Evolutionary conservation across 257 asterid species (phyloP), one percentile per base, ranked within the genome.

Genomic region (Nicotiana undulata): DNA sequence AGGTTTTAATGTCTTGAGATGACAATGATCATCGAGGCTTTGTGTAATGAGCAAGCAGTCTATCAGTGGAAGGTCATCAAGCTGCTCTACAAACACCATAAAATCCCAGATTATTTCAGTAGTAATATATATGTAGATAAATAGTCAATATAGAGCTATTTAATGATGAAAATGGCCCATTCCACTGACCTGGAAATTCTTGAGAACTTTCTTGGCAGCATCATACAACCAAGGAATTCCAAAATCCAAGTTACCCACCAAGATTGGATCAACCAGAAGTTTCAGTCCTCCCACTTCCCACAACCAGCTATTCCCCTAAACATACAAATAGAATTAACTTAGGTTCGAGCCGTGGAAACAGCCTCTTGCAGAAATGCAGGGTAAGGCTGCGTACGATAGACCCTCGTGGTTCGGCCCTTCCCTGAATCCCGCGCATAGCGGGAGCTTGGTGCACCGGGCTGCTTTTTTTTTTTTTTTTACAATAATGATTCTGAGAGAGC

Each of bases 11-110:
- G 99, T 95, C 81, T 87, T 93, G 85, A 95, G 83, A 88, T 95
- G 99, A 83, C 98, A 95, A 83, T 95, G 98, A 81, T 95, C 99
- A 51, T 95, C 99, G 66, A 95, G 97, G 88, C 98, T 92, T 91
- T 93, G 99, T 29, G 98, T 95, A 24, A 95, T 95, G n/a, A 95
- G 84, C 79, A 95, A 82, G 88, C 93, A 92, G 82, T 95, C 83
- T 16, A 95, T 86, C 83, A 89, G 89, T 79, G 98, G 95, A 87
- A 92, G 94, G 87, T 93, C 94, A 79, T 91, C 93, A 76, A 95
- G 92, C 98, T 95, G 94, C 91, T 86, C 82, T 80, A 85, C 76
- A 83, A 66, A 77, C 76, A 76, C 79, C 79, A 84, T 59, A 85
- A 82, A 53, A 88, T 6, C 80, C 81, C 29, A 56, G 29, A 65